phyloP scores from a whole-genome alignment of 2,329 filamentous ascomycete genomes.

The Teratosphaeria nubilosa region DNA sequence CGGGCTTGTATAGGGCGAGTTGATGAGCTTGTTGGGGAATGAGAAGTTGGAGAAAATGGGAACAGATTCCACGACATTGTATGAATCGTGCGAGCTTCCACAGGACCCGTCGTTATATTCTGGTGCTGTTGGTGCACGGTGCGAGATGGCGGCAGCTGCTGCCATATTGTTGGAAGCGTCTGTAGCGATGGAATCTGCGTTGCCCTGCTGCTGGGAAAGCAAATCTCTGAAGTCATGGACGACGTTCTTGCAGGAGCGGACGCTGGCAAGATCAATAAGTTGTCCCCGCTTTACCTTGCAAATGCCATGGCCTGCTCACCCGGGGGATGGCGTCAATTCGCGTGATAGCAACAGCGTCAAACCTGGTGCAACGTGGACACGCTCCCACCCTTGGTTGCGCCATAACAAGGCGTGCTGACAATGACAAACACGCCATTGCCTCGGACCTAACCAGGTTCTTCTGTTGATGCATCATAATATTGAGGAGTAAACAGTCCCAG shows the following conservation, averaged over 20 bases:
- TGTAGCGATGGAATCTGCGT: neutral
- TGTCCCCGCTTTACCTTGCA: neutral
- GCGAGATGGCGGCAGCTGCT: neutral
- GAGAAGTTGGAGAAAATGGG: too few species aligned
- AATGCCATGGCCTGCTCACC: neutral
- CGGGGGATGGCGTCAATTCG: neutral
- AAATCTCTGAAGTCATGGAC: neutral
- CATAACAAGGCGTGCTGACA: neutral
- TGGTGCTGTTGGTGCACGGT: neutral
- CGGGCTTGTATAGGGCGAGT: conserved; percentile 63
- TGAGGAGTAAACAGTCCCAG: too few species aligned
- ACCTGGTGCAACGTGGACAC: neutral
- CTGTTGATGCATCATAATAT: too few species aligned
- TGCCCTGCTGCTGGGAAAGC: neutral
- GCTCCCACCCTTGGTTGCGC: neutral
- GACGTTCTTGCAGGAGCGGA: neutral
- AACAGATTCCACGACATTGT: too few species aligned
- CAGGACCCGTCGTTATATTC: too few species aligned
- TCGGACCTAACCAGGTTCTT: neutral
- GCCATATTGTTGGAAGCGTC: neutral
- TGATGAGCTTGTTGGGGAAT: conserved; percentile 8
- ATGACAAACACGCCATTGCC: neutral
- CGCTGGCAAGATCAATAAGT: neutral
- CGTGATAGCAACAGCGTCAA: neutral
- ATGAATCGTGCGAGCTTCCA: too few species aligned